Conservation (phyloP, 2,329 filamentous ascomycete genomes). For the Gaeumannomyces tritici region DNA sequence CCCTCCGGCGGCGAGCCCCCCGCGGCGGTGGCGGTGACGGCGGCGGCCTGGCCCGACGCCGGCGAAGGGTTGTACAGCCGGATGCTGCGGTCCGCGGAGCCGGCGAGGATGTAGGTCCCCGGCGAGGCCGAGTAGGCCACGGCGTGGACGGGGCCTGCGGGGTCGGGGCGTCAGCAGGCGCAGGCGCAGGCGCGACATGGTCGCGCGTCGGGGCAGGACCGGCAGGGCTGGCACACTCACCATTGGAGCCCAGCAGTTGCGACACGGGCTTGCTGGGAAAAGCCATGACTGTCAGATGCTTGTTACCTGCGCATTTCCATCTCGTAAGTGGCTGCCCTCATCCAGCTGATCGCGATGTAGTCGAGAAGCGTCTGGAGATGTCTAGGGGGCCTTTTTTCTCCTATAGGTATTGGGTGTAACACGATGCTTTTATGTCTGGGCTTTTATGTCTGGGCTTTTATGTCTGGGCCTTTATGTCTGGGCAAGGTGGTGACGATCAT, state of each 20-base stretch:
- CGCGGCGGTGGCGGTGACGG: no score
- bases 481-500: not conserved
- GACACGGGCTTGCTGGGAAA: slow-evolving; percentile 40
- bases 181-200: not conserved
- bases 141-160: slow-evolving; percentile 59
- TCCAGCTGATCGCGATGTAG: not conserved
- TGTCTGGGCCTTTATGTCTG: no score
- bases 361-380: no score
- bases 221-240: slow-evolving; percentile 23
- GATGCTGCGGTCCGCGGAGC: slow-evolving; percentile 74
- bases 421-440: no score
- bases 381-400: no score
- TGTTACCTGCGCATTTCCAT: not conserved
- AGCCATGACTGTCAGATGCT: slow-evolving; percentile 24
- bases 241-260: slow-evolving; percentile 49
- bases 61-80: slow-evolving; percentile 74
- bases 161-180: not conserved
- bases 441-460: no score
- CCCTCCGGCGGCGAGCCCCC: slow-evolving; percentile 31
- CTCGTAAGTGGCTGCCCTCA: not conserved
- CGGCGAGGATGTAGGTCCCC: slow-evolving; percentile 73
- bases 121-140: slow-evolving; percentile 63
- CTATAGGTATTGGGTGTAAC: no score
- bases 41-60: slow-evolving; percentile 17
- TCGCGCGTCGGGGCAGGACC: not conserved